phyloP scores from a whole-genome alignment of 2,329 filamentous ascomycete species.

The Colletotrichum musae region DNA sequence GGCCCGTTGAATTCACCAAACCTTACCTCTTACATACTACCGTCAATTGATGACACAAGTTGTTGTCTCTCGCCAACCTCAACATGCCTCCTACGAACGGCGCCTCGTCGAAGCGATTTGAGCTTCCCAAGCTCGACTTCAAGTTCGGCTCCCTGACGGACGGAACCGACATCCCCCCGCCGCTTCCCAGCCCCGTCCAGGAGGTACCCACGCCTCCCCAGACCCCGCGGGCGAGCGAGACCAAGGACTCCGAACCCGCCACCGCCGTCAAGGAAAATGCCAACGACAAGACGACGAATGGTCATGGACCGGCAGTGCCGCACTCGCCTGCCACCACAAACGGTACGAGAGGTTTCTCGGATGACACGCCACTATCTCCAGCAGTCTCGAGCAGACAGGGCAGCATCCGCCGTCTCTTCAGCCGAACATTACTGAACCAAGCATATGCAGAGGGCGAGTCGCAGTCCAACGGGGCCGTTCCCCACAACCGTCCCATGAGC shows the following conservation, averaged over 20 bases:
- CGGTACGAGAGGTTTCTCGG: constrained; percentile 65
- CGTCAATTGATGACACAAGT: constrained; percentile 37
- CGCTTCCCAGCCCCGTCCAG: constrained; percentile 67
- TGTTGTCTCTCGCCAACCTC: constrained; percentile 12
- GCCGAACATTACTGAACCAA: constrained; percentile 68
- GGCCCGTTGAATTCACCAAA: constrained; percentile 24
- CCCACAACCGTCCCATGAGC: constrained; percentile 62
- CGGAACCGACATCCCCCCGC: constrained; percentile 73
- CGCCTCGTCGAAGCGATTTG: constrained; percentile 58
- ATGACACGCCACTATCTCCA: constrained; percentile 67
- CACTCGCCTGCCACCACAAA: constrained; percentile 44
- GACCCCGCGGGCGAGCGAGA: constrained; percentile 46
- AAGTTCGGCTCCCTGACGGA: constrained; percentile 73
- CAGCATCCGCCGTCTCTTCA: constrained; percentile 71
- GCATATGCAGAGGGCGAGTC: constrained; percentile 66
- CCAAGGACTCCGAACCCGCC: constrained; percentile 44
- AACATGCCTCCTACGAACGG: constrained; percentile 30
- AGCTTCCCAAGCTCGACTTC: constrained; percentile 71
- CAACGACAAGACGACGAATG: constrained; percentile 39
- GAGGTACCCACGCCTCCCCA: constrained; percentile 63
- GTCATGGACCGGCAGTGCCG: constrained; percentile 43
- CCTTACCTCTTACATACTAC: constrained; percentile 18
- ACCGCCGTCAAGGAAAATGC: constrained; percentile 40
- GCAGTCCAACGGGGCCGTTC: constrained; percentile 53
- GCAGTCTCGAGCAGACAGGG: constrained; percentile 66